Conservation (phyloP, 257 asterid genomes). For the Solanum sejunctum region DNA sequence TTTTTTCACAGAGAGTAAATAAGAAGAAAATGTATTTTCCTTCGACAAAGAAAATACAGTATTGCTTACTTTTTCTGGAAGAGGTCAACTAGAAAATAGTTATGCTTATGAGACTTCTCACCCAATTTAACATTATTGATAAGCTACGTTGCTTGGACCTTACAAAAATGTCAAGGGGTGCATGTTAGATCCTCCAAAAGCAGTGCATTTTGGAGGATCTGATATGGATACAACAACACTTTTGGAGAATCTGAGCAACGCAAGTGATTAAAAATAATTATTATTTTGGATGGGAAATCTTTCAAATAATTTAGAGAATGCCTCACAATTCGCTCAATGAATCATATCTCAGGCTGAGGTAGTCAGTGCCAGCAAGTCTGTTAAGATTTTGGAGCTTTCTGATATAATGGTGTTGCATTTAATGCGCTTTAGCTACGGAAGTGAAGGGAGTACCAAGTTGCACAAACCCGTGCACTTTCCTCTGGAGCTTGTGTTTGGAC, state of each 20-base stretch:
- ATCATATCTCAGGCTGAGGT: constrained; percentile 49
- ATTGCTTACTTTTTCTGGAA: background rate
- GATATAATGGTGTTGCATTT: constrained; percentile 67
- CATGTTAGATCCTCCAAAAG: background rate
- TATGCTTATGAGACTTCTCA: background rate
- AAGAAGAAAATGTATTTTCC: background rate
- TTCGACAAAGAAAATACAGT: background rate
- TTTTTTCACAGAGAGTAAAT: background rate
- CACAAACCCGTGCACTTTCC: constrained; percentile 67
- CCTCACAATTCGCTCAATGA: background rate
- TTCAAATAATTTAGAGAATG: background rate
- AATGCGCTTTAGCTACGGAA: constrained; percentile 82
- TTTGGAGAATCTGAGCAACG: background rate
- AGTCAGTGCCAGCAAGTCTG: constrained; percentile 69
- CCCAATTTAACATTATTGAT: background rate
- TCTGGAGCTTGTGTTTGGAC: constrained; percentile 57
- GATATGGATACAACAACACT: background rate
- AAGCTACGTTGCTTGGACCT: background rate
- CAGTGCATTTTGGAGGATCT: background rate
- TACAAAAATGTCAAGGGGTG: background rate
- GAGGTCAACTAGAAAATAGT: background rate
- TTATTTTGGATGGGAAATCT: background rate
- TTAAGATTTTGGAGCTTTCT: constrained; percentile 58
- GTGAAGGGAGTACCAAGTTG: constrained; percentile 65
- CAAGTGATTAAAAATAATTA: background rate